Conservation (phyloP, 768 basidiomycete species). For the Clathrus columnatus region DNA sequence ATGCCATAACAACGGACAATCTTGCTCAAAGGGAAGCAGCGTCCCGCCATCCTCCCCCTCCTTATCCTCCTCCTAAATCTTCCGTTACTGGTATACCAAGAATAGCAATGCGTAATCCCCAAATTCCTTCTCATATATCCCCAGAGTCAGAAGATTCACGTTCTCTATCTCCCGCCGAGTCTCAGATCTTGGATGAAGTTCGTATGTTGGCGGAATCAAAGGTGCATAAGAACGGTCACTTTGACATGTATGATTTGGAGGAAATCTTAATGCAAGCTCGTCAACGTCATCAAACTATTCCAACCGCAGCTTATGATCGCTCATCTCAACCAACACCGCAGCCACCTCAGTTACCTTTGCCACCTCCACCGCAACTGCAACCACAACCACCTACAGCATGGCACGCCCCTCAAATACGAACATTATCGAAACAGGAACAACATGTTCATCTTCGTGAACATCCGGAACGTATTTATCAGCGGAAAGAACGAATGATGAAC, state of each 20-base stretch:
- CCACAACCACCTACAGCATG: too few species aligned
- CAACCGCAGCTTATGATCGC: not conserved
- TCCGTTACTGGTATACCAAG: too few species aligned
- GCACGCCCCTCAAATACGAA: too few species aligned
- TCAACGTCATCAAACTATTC: not conserved
- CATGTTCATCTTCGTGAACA: too few species aligned
- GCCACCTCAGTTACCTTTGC: not conserved
- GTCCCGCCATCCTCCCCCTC: too few species aligned
- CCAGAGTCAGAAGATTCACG: not conserved
- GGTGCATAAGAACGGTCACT: not conserved
- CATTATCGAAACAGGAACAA: too few species aligned
- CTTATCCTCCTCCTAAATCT: too few species aligned
- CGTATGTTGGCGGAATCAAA: not conserved
- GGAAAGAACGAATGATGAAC: too few species aligned
- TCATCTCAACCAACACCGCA: not conserved
- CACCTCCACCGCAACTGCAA: too few species aligned
- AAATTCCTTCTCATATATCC: not conserved
- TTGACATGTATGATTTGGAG: not conserved
- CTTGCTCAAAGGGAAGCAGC: too few species aligned
- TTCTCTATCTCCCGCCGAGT: not conserved
- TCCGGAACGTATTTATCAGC: too few species aligned
- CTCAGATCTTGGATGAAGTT: not conserved
- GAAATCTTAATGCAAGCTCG: not conserved
- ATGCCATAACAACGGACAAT: too few species aligned
- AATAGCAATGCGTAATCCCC: not conserved